Evolutionary conservation across 306 rosid species (phyloP).

Genomic region (Datisca glomerata): DNA sequence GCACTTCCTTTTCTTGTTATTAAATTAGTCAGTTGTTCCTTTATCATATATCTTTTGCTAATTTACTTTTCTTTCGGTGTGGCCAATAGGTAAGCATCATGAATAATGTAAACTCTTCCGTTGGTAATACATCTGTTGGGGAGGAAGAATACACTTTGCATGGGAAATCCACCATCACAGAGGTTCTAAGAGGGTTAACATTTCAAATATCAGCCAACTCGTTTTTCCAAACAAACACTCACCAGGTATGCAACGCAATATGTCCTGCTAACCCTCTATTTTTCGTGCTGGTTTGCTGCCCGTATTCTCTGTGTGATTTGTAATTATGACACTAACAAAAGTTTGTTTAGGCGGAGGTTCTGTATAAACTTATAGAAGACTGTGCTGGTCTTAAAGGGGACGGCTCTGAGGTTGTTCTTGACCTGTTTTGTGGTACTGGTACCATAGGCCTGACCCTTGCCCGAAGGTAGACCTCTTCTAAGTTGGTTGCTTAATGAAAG

Average conservation of each 20-base stretch:
- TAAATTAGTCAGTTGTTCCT: neutral
- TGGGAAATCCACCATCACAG: conserved; percentile 83
- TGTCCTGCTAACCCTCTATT: too few relatives aligned
- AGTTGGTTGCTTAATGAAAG: too few relatives aligned
- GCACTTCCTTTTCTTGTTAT: neutral
- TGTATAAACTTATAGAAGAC: conserved; percentile 75
- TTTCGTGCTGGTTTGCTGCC: too few relatives aligned
- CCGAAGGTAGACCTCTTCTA: conserved; percentile 63
- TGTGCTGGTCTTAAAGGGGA: conserved; percentile 75
- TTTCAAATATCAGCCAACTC: conserved; percentile 98
- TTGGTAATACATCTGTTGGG: conserved; percentile 90
- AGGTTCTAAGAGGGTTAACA: conserved; percentile 69
- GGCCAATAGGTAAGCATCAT: conserved; percentile 61
- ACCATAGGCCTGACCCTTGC: conserved; percentile 94
- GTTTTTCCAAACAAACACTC: conserved; percentile 90
- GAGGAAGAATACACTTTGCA: conserved; percentile 76
- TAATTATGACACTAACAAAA: conserved; percentile 9
- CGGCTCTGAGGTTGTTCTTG: conserved; percentile 85
- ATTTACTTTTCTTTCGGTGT: conserved; percentile 1
- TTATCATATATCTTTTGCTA: neutral
- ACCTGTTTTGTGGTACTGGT: conserved; percentile 97
- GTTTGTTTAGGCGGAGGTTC: conserved; percentile 68
- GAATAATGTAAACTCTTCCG: conserved; percentile 80
- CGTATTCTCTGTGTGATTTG: conserved; percentile 13
- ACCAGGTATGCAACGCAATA: conserved; percentile 45